Evolutionary conservation across 139 green algal species (phyloP), one percentile per base, ranked within the genome.

Genomic region (Chlorella sp.): DNA sequence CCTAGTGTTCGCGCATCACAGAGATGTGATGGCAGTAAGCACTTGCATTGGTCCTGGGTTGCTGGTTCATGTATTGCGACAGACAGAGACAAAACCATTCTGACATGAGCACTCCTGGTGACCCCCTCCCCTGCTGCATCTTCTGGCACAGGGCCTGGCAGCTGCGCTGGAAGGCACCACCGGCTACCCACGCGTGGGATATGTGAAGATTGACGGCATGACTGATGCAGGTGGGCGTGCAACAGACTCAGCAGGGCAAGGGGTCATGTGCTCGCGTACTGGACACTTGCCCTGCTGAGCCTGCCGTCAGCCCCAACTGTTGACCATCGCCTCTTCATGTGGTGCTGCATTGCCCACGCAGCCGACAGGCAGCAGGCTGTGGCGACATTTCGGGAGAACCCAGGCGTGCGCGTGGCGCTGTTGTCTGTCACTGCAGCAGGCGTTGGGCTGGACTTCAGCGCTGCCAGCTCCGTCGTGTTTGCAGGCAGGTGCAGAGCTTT

Each of bases 1-100:
- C 65, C 81, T 99, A 14, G 86, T 99, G 8, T 99, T 99, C 84
- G 95, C 91, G 0, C 95, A 99, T 77, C 95, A 99, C 82, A 88
- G 75, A n/a, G n/a, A n/a, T n/a, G n/a, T n/a, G n/a, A n/a, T n/a
- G n/a, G n/a, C n/a, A n/a, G n/a, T n/a, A n/a, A n/a, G n/a, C n/a
- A n/a, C n/a, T n/a, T n/a, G n/a, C n/a, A n/a, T n/a, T n/a, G n/a
- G n/a, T n/a, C n/a, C n/a, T n/a, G n/a, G n/a, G n/a, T n/a, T n/a
- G n/a, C n/a, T n/a, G n/a, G n/a, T n/a, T n/a, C n/a, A n/a, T n/a
- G n/a, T n/a, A n/a, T n/a, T n/a, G n/a, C n/a, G n/a, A n/a, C n/a
- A n/a, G n/a, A n/a, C n/a, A n/a, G n/a, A n/a, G n/a, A n/a, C n/a
- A n/a, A n/a, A n/a, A n/a, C n/a, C n/a, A n/a, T n/a, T 67, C 80